Evolutionary conservation across 2,329 filamentous ascomycete species (phyloP).

Genomic region (Diaporthe sp.): DNA sequence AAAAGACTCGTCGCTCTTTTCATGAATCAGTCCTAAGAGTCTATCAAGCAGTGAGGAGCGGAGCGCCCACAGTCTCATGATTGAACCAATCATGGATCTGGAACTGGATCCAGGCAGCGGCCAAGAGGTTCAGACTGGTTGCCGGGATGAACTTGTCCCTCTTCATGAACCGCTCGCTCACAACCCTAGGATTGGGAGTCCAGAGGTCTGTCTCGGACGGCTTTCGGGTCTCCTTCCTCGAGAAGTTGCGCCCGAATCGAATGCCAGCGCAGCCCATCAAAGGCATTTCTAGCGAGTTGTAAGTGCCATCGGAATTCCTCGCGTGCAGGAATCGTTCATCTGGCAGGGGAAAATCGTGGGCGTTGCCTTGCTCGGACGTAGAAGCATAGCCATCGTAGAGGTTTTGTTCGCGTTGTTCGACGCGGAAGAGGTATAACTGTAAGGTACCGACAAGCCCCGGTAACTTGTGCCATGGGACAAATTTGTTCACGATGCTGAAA

Average conservation of each 20-base stretch:
- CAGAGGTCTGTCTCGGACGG: slow-evolving; percentile 51
- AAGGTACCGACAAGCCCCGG: slow-evolving; percentile 54
- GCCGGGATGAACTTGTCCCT: slow-evolving; percentile 58
- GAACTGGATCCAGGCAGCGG: slow-evolving; percentile 64
- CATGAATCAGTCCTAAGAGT: not conserved
- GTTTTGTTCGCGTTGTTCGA: slow-evolving; percentile 58
- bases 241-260: slow-evolving; percentile 59
- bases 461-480: slow-evolving; percentile 49
- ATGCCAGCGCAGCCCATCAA: slow-evolving; percentile 59
- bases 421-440: slow-evolving; percentile 55
- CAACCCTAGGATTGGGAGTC: slow-evolving; percentile 57
- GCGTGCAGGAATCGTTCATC: slow-evolving; percentile 50
- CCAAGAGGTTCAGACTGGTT: slow-evolving; percentile 58
- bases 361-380: slow-evolving; percentile 51
- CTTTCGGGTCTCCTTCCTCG: slow-evolving; percentile 45
- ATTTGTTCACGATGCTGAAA: not conserved
- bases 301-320: slow-evolving; percentile 58
- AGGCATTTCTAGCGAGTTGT: slow-evolving; percentile 55
- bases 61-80: slow-evolving; percentile 43
- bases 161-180: slow-evolving; percentile 57
- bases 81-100: slow-evolving; percentile 59
- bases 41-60: not conserved
- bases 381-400: slow-evolving; percentile 57
- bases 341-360: slow-evolving; percentile 16
- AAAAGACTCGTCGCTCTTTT: not conserved